These are phyloP conservation scores for Aquanectria penicillioides DNA, from an alignment of 2,329 filamentous ascomycete species.

Conservation along the genomic window DNA sequence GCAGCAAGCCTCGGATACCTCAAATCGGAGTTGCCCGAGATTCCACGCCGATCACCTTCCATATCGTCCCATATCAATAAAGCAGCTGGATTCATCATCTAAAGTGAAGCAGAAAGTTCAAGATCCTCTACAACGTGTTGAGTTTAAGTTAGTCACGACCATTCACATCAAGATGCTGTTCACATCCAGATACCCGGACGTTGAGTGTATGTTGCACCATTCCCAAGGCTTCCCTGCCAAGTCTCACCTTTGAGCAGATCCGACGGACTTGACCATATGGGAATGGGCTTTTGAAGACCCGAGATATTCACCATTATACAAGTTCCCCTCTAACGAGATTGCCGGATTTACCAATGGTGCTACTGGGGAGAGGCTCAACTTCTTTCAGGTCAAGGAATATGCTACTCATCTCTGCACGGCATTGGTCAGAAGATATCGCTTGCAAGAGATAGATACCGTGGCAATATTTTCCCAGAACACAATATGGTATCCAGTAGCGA, in stretches of 20 bases:
- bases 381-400: conserved; percentile 13
- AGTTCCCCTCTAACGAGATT: background rate
- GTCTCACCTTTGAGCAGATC: background rate
- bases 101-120: background rate
- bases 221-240: background rate
- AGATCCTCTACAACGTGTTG: no score
- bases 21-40: background rate
- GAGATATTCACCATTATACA: conserved; percentile 10
- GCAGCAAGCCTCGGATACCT: background rate
- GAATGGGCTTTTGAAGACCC: conserved; percentile 21
- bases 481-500: conserved; percentile 22
- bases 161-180: background rate
- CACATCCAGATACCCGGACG: conserved; percentile 1
- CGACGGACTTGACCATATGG: conserved; percentile 14
- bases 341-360: conserved; percentile 16
- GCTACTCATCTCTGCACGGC: conserved; percentile 10
- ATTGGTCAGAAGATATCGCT: background rate
- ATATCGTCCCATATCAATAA: background rate
- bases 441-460: conserved; percentile 5
- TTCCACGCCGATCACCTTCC: background rate
- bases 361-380: conserved; percentile 11
- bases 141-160: background rate
- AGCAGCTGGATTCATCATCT: background rate
- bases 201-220: background rate
- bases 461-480: conserved; percentile 10